A percentile compares a stretch with the other conserved stretches of the same genome.
phyloP scores from a whole-genome alignment of 345 rosid genomes.

The Eucalyptus pauciflora region DNA sequence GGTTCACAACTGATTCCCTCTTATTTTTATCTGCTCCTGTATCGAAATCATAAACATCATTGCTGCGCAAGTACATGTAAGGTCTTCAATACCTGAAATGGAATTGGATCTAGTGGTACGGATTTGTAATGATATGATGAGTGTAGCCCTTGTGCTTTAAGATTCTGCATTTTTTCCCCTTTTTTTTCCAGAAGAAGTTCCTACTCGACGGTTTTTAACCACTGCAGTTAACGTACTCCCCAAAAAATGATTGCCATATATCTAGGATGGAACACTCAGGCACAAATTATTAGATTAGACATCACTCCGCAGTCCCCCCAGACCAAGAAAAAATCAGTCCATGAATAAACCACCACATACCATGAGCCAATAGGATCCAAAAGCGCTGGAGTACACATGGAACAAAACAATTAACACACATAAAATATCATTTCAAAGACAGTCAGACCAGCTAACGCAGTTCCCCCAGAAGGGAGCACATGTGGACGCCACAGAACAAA shows the following conservation, averaged over 20 bases:
- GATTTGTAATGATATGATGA: background rate
- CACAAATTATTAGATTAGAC: background rate
- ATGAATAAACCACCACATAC: background rate
- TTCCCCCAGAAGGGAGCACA: background rate
- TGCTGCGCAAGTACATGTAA: conserved; percentile 38
- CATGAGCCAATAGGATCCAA: background rate
- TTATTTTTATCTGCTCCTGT: conserved; percentile 93
- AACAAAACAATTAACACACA: background rate
- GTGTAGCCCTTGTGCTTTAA: background rate
- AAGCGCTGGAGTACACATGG: fast-evolving
- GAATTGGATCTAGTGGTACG: background rate
- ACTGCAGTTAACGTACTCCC: background rate
- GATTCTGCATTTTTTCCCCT: background rate
- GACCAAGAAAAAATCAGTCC: background rate
- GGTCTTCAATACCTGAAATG: background rate
- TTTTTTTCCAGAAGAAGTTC: conserved; percentile 4
- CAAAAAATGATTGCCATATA: background rate
- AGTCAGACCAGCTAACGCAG: background rate
- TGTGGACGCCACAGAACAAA: background rate
- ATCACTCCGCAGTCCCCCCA: background rate
- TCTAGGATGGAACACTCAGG: background rate
- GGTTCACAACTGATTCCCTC: conserved; percentile 79
- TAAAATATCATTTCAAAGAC: background rate
- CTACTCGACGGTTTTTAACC: background rate
- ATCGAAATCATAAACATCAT: conserved; percentile 91